Conservation (phyloP, 1,284 basidiomycete species). For the Cutaneotrichosporon sp. region DNA sequence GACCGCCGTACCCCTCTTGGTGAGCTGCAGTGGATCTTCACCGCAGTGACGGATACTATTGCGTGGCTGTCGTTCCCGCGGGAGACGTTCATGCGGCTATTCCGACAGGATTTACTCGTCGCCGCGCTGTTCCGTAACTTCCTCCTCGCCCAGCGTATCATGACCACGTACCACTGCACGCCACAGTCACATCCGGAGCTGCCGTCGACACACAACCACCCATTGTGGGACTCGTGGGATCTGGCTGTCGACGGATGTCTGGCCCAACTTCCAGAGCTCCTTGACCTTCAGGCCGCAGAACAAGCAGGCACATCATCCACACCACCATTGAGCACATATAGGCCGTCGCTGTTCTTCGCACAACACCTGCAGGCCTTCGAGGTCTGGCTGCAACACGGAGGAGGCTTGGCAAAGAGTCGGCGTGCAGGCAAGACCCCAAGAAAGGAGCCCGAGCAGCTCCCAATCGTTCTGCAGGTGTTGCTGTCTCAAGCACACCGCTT, state of each 20-base stretch:
- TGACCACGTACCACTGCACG: slow-evolving; percentile 97
- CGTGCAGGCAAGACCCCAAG: slow-evolving; percentile 12
- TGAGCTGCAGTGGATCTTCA: slow-evolving; percentile 99
- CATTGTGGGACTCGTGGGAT: slow-evolving; percentile 96
- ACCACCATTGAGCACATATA: slow-evolving; percentile 55
- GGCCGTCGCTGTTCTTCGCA: slow-evolving; percentile 89
- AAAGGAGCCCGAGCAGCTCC: slow-evolving; percentile 76
- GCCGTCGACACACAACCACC: slow-evolving; percentile 90
- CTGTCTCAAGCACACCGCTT: slow-evolving; percentile 94
- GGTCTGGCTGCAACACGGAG: slow-evolving; percentile 92
- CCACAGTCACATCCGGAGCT: slow-evolving; percentile 89
- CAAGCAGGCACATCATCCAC: slow-evolving; percentile 39
- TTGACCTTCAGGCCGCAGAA: slow-evolving; percentile 56
- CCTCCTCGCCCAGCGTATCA: slow-evolving; percentile 91
- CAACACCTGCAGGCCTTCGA: slow-evolving; percentile 97
- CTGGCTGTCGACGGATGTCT: slow-evolving; percentile 94
- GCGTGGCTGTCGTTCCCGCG: slow-evolving; percentile 96
- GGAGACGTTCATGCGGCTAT: slow-evolving; percentile 88
- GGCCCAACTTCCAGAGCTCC: slow-evolving; percentile 82
- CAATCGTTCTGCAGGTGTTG: slow-evolving; percentile 93
- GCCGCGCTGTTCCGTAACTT: slow-evolving; percentile 96
- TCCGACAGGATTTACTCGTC: slow-evolving; percentile 91
- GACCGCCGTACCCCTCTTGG: slow-evolving; percentile 92
- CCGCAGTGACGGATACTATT: slow-evolving; percentile 96
- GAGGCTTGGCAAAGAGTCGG: slow-evolving; percentile 42